Evolutionary conservation across 2,329 filamentous ascomycete species (phyloP).

Genomic region (Botrytis elliptica): DNA sequence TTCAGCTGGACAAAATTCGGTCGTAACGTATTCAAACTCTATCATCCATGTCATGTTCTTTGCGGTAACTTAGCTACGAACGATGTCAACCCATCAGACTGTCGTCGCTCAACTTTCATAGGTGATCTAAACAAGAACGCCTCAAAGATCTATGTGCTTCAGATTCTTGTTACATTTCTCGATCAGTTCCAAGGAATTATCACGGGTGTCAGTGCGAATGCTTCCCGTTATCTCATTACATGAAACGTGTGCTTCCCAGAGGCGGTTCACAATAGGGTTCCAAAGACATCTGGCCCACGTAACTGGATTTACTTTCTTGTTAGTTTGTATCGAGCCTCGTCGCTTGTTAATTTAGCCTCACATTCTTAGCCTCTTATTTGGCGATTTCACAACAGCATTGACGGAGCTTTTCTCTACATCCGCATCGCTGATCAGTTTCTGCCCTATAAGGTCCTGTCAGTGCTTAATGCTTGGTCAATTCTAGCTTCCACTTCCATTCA

Average conservation of each 20-base stretch:
- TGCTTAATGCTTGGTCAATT: neutral
- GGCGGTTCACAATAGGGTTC: too few relatives aligned
- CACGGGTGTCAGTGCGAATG: neutral
- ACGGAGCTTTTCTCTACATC: neutral
- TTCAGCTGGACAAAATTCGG: neutral
- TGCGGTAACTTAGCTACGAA: neutral
- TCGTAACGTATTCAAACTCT: neutral
- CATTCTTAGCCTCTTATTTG: neutral
- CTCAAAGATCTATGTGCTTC: neutral
- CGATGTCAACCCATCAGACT: neutral
- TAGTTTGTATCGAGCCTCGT: neutral
- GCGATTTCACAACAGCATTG: neutral
- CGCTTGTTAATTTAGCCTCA: neutral
- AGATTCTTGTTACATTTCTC: neutral
- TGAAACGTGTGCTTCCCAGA: neutral
- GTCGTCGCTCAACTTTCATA: neutral
- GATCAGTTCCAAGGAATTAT: neutral
- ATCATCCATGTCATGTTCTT: neutral
- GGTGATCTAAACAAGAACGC: neutral
- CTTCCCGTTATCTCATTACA: neutral
- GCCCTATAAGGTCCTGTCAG: neutral
- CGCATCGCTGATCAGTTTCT: neutral
- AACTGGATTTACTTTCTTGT: neutral
- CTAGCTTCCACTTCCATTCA: neutral
- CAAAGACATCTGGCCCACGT: neutral